Conservation (phyloP, 441 rosid genomes). For the Brassica hybrid region DNA sequence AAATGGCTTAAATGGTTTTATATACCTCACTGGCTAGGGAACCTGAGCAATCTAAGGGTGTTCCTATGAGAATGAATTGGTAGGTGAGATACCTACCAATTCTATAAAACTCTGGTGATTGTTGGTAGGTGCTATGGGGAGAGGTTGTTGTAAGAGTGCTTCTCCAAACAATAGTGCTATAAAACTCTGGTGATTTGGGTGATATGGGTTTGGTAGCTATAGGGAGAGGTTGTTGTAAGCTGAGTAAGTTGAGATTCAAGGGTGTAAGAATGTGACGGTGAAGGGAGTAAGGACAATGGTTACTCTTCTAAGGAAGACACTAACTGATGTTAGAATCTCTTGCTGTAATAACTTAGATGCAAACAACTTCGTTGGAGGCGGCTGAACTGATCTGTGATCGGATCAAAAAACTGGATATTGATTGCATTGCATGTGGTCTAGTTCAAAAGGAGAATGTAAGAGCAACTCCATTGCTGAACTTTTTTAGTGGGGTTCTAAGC, state of each 20-base stretch:
- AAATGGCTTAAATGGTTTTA: slow-evolving; percentile 76
- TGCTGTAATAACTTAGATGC: slow-evolving; percentile 57
- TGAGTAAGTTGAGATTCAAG: slow-evolving; percentile 61
- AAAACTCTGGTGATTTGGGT: slow-evolving; percentile 53
- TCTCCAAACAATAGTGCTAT: too few relatives aligned
- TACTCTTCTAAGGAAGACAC: too few relatives aligned
- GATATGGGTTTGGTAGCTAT: slow-evolving; percentile 85
- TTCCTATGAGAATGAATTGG: slow-evolving; percentile 86
- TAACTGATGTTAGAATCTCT: too few relatives aligned
- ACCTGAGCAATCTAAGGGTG: slow-evolving; percentile 68
- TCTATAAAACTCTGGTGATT: too few relatives aligned
- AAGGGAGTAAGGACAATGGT: too few relatives aligned
- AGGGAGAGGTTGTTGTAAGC: slow-evolving; percentile 75
- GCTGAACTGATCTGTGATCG: slow-evolving; percentile 67
- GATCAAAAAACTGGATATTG: slow-evolving; percentile 70
- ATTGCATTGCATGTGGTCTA: slow-evolving; percentile 53
- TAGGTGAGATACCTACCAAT: slow-evolving; percentile 63
- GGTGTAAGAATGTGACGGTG: too few relatives aligned
- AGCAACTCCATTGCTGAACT: too few relatives aligned
- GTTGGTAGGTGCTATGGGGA: too few relatives aligned
- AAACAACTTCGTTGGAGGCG: slow-evolving; percentile 55
- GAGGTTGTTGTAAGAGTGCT: too few relatives aligned
- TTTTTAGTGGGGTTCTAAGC: too few relatives aligned
- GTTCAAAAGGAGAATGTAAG: slow-evolving; percentile 34
- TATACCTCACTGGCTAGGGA: slow-evolving; percentile 84